Base-by-base conservation (phyloP, 2,329 filamentous ascomycete species). In the Aspergillus transmontanensis region DNA sequence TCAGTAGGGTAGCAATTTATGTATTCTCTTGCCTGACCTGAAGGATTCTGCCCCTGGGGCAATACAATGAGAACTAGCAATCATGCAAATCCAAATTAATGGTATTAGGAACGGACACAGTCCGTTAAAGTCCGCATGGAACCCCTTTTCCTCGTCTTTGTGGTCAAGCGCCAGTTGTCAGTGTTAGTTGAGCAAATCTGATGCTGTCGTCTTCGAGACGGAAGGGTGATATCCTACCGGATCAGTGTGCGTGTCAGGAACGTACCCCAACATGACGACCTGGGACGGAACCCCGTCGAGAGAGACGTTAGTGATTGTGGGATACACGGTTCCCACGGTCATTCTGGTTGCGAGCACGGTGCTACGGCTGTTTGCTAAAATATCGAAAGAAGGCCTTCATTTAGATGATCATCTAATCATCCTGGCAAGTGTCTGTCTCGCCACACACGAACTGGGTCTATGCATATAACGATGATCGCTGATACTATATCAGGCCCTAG, bases 401-500 rank as follows among this genome's bases (percentile, higher is more conserved):
- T 21, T 36, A 54, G 60, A 62, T 55, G 60, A 62, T 21, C 53
- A 54, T 16, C 9, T 58, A 3, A 62, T 58, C 19, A 54, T 28
- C 16, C 21, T 61, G 23, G 60, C 60, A 21, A 61, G 43, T 32
- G 60, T 61, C 7, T 6, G 36, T 54, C 51, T 34, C 23, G 7
- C 46, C 46, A 48, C 21, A 48, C 45, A 28, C 26, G 2, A 5
- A 50, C 26, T 50, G 46, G 46, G 9, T 50, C 36, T 16, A 26
- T 21, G 34, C 14, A 14, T 19, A n/a, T 28, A 36, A 41, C 12
- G 9, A 6, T 19, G 10, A n/a, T 45, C 6, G 26, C 23, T 34
- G 34, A 9, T 30, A 19, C 6, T 54, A 21, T 36, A 21, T 46
- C 16, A 54, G 51, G 30, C 32, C 6, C 30, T 62, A 4, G 60